These are phyloP conservation scores for Dimocarpus longan DNA, from an alignment of 345 rosid species.

Conservation along the genomic window DNA sequence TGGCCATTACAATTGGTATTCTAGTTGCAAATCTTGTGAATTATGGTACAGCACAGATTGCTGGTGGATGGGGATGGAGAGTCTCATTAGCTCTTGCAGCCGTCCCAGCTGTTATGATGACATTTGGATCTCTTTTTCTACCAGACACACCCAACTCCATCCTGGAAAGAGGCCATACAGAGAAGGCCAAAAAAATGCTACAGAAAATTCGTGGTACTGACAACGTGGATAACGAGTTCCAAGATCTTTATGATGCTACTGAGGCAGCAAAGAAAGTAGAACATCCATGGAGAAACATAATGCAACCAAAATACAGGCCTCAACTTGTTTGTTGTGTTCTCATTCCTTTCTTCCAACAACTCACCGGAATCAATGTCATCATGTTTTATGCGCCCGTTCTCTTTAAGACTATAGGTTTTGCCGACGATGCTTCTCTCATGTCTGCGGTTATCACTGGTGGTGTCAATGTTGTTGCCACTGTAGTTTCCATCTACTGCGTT, in stretches of 20 bases:
- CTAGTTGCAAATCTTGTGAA: constrained; percentile 67
- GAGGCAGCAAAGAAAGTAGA: constrained; percentile 60
- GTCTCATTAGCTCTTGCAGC: constrained; percentile 67
- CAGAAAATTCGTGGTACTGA: constrained; percentile 53
- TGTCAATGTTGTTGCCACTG: constrained; percentile 61
- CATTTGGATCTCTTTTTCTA: constrained; percentile 61
- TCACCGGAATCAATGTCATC: constrained; percentile 27
- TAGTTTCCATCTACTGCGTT: constrained; percentile 54
- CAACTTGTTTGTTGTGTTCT: constrained; percentile 51
- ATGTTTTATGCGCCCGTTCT: constrained; percentile 77
- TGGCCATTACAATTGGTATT: constrained; percentile 77
- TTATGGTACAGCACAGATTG: constrained; percentile 53
- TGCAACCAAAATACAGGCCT: constrained; percentile 59
- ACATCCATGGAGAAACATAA: constrained; percentile 69
- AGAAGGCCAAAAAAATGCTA: constrained; percentile 61
- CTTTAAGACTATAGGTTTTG: constrained; percentile 74
- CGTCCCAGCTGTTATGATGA: constrained; percentile 67
- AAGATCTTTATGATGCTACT: constrained; percentile 57
- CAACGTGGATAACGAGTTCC: constrained; percentile 61
- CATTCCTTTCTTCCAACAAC: constrained; percentile 73
- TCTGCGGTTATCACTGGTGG: constrained; percentile 65
- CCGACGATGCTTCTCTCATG: constrained; percentile 63
- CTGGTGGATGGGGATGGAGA: constrained; percentile 76
- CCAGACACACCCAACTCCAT: constrained; percentile 84
- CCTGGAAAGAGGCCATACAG: constrained; percentile 62